A percentile compares a stretch with the other conserved stretches of the same genome.
Evolutionary conservation across 768 basidiomycete genomes (phyloP).

Genomic region (Russula compacta): DNA sequence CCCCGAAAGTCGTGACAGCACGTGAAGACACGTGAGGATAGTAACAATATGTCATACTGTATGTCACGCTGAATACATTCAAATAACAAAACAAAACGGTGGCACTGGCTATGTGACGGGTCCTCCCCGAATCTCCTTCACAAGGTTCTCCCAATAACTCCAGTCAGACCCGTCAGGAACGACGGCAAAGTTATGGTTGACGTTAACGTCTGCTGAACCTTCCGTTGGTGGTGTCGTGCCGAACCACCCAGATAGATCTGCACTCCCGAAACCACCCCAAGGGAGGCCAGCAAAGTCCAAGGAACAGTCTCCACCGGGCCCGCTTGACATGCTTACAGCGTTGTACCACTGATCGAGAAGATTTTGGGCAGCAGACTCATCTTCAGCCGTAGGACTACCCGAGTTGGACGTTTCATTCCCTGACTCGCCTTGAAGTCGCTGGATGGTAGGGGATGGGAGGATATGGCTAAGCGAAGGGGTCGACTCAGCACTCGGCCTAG

Average conservation of each 20-base stretch:
- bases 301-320: conserved; percentile 29
- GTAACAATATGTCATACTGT: background rate
- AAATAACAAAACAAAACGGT: background rate
- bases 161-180: conserved; percentile 17
- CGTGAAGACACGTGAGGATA: background rate
- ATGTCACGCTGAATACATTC: background rate
- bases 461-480: conserved; percentile 27
- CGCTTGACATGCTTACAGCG: conserved; percentile 48
- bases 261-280: conserved; percentile 20
- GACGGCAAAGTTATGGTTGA: background rate
- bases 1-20: conserved; percentile 12
- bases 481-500: conserved; percentile 20
- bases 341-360: conserved; percentile 81
- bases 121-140: conserved; percentile 20
- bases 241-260: conserved; percentile 20
- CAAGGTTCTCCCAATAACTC: conserved; percentile 20
- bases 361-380: conserved; percentile 68
- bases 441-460: conserved; percentile 47
- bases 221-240: conserved; percentile 6
- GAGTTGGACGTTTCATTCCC: conserved; percentile 53
- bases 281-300: conserved; percentile 22
- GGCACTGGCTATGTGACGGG: conserved; percentile 4
- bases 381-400: conserved; percentile 57
- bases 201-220: background rate
- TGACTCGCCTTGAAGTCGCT: conserved; percentile 48